Evolutionary conservation across 2,329 filamentous ascomycete genomes (phyloP), one percentile per base, ranked within the genome.

Genomic region (Stemphylium lycopersici): DNA sequence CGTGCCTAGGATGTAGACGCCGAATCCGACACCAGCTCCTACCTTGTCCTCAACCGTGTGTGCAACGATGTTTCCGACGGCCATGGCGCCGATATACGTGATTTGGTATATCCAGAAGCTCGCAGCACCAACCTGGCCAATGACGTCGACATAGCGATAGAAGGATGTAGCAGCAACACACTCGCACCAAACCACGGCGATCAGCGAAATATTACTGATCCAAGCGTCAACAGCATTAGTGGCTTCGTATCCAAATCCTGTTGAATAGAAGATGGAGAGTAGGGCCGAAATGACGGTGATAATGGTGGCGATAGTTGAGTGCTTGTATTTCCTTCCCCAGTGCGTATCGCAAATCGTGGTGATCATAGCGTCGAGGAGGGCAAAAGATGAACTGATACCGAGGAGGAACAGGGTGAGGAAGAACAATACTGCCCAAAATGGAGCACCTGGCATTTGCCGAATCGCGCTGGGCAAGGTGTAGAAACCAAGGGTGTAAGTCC

Each of bases 321-420:
- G 42, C 16, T 36, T 45, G 42, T 45, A 45, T n/a, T 45, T 45
- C 24, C 80, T 73, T 2, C 76, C 77, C 0, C 31, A 50, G 15
- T 80, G 78, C 0, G 78, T 71, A 54, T 84, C 81, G 67, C 81
- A 77, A 42, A 80, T 67, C 33, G 83, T 61, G 0, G 82, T 84
- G 8, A 80, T 78, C 6, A 81, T 73, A 7, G 80, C 80, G 56
- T 84, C 82, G 2, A 84, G 69, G 80, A 84, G 82, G 38, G 80
- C 81, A 55, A 83, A 84, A 0, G 82, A 78, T 0, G 81, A 83
- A 52, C 79, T 82, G 60, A 82, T 81, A 0, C 82, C 82, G 0
- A 84, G 76, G 1, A 83, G 77, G 56, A 83, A 78, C 7, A 84
- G 73, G 0, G 81, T 84, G 55, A 84, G 80, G 65, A 84, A 84